A percentile compares a stretch with the other conserved stretches of the same genome.
Evolutionary conservation across 371 early-diverging fungal genomes (phyloP).

Genomic region (Mortierella sp.): DNA sequence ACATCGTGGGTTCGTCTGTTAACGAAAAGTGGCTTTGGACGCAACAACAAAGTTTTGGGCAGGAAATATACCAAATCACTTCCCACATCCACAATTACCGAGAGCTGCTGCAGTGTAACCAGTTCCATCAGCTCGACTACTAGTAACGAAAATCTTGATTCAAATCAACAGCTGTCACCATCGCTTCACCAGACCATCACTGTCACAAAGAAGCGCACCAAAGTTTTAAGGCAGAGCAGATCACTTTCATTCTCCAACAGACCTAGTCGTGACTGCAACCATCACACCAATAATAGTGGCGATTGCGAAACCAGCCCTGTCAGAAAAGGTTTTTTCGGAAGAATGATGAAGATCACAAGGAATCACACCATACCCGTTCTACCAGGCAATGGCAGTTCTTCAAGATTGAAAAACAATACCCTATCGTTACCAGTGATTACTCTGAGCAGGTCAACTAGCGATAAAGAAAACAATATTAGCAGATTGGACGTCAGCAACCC

Average conservation of each 20-base stretch:
- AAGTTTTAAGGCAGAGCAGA: not conserved
- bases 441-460: slow-evolving; percentile 30
- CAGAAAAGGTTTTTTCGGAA: not conserved
- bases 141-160: not conserved
- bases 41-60: not conserved
- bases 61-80: not conserved
- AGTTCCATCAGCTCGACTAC: not conserved
- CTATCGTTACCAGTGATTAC: slow-evolving; percentile 18
- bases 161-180: not conserved
- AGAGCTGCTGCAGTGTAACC: not conserved
- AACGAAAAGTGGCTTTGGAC: not conserved
- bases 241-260: not conserved
- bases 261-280: not conserved
- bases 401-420: not conserved
- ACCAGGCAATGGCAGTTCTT: not conserved
- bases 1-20: not conserved
- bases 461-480: slow-evolving; percentile 11
- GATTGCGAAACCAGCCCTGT: not conserved
- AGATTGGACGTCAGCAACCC: not conserved
- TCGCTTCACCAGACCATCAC: no score
- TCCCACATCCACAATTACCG: not conserved
- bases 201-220: no score
- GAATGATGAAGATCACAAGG: slow-evolving; percentile 29
- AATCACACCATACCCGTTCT: slow-evolving; percentile 25
- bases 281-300: not conserved